Conservation (phyloP, 768 basidiomycete genomes). For the Suillus spraguei region DNA sequence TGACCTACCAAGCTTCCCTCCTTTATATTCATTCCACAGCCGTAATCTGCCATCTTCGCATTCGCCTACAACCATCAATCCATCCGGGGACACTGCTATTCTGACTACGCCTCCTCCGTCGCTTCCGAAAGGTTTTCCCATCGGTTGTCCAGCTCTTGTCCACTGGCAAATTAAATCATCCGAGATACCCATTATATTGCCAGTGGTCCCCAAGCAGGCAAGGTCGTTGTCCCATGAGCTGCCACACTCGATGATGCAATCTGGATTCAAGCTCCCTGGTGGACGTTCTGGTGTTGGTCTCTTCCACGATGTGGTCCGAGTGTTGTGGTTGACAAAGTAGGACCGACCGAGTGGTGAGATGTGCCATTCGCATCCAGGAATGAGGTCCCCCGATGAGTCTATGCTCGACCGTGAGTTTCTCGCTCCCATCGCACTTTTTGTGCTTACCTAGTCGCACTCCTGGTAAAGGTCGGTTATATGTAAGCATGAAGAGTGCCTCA, state of each 20-base stretch:
- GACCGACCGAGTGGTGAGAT: background rate
- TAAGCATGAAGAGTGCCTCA: background rate
- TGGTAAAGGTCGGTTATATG: no score
- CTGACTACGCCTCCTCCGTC: background rate
- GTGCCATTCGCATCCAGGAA: background rate
- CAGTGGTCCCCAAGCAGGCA: background rate
- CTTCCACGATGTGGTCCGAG: constrained; percentile 1
- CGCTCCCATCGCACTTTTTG: background rate
- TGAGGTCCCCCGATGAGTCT: background rate
- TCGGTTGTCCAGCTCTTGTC: background rate
- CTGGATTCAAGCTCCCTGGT: background rate
- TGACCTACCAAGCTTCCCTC: background rate
- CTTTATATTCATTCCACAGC: constrained; percentile 2
- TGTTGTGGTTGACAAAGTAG: background rate
- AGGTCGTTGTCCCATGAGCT: background rate
- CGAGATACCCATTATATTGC: background rate
- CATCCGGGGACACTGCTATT: background rate
- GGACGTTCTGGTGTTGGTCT: background rate
- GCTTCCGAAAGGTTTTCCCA: background rate
- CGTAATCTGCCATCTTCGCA: background rate
- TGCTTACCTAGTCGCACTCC: background rate
- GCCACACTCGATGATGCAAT: background rate
- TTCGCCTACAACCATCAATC: background rate
- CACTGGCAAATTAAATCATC: background rate
- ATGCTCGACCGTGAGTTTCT: background rate